These are phyloP conservation scores for Jimgerdemannia lactiflua DNA, from an alignment of 192 early-diverging fungal genomes.

Conservation along the genomic window DNA sequence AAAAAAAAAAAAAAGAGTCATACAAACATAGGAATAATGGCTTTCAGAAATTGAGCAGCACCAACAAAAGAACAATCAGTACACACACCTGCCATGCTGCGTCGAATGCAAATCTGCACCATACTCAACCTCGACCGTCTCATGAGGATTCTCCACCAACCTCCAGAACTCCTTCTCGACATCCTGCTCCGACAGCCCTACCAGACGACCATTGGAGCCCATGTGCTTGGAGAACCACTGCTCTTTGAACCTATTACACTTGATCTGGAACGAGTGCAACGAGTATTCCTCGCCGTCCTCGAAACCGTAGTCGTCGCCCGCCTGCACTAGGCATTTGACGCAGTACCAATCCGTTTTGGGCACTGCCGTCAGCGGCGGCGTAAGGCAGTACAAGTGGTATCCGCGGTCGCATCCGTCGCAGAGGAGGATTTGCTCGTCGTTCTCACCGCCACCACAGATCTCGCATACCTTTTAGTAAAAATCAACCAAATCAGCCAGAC, in stretches of 20 bases:
- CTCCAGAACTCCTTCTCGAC: constrained; percentile 94
- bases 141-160: constrained; percentile 80
- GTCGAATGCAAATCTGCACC: constrained; percentile 93
- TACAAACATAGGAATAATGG: not conserved
- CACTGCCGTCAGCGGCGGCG: constrained; percentile 55
- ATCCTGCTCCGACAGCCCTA: constrained; percentile 64
- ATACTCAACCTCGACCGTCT: constrained; percentile 92
- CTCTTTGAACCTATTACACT: constrained; percentile 81
- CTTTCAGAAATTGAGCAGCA: not conserved
- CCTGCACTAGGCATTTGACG: constrained; percentile 69
- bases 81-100: constrained; percentile 76
- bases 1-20: no score
- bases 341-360: constrained; percentile 87
- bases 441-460: constrained; percentile 35
- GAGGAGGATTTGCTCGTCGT: constrained; percentile 66
- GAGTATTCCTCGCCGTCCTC: constrained; percentile 83
- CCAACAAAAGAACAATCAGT: no score
- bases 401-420: constrained; percentile 88
- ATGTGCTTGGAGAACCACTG: constrained; percentile 56
- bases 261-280: constrained; percentile 73
- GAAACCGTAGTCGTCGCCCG: constrained; percentile 91
- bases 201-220: constrained; percentile 13
- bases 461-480: constrained; percentile 33
- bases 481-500: not conserved
- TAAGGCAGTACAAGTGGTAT: constrained; percentile 81